Base-by-base conservation (phyloP, 1,284 basidiomycete species). In the Marasmius oreades region DNA sequence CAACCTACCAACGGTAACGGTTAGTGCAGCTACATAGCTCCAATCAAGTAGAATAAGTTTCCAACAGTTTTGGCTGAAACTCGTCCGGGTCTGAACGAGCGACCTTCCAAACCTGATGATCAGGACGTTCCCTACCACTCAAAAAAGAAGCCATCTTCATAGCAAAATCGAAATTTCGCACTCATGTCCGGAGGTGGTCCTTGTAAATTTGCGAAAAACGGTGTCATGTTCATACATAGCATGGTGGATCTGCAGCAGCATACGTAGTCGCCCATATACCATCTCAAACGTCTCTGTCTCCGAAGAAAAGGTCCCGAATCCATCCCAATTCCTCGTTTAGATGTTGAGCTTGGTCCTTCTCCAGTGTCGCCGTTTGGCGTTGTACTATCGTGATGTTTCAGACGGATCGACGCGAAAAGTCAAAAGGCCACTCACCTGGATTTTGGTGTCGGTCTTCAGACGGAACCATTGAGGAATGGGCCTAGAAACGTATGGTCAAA, bases 381-480 rank as follows among this genome's bases (percentile, higher is more conserved):
- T 95, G 76, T 94, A 95, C 90, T 79, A 42, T 37, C 22, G 53
- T 10, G 10, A 24, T 18, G 22, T 43, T 44, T 37, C 58, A 36
- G 60, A 55, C 22, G n/a, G 26, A 10, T 43, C 53, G 20, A 22
- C 20, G 10, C 12, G 20, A 18, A 16, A 34, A 31, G 23, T 8
- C 8, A 36, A 48, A n/a, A 2, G 20, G 37, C 7, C 11, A 69
- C 87, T 73, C 72, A 94, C 92, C 76, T 93, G 92, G 69, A 95
- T 95, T 79, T 94, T 95, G 63, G 86, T 92, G 75, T 94, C 95
- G 66, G 93, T 90, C 85, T 97, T 98, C 64, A 98, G 81, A 67
- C 95, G 93, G 87, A 95, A 98, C 95, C 95, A 98, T 71, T 96
- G 93, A 63, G 95, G 95, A 63, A 98, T 96, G 64, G 95, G 95